Evolutionary conservation across 1,284 basidiomycete species (phyloP).

Genomic region (Rhodotorula mucilaginosa): DNA sequence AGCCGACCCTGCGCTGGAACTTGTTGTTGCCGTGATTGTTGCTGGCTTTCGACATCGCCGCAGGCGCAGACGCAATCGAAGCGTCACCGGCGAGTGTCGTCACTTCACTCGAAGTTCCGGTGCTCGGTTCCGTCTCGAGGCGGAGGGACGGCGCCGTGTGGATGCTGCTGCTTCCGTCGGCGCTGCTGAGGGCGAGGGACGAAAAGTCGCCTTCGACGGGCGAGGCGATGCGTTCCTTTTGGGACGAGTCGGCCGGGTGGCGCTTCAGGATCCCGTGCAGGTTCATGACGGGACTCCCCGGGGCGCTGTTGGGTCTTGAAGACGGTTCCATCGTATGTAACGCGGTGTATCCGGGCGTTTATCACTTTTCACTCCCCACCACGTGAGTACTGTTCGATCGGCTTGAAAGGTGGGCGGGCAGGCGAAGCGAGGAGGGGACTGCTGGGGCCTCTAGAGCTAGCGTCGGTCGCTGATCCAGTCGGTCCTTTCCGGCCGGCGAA

Average conservation of each 20-base stretch:
- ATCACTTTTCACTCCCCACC: too few relatives aligned
- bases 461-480: too few relatives aligned
- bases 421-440: too few relatives aligned
- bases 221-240: background rate
- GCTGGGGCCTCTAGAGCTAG: too few relatives aligned
- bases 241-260: background rate
- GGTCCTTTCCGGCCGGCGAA: too few relatives aligned
- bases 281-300: background rate
- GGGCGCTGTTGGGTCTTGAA: background rate
- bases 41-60: background rate
- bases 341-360: too few relatives aligned
- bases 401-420: too few relatives aligned
- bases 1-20: slow-evolving; percentile 72
- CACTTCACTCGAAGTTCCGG: background rate
- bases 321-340: background rate
- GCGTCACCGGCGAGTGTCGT: background rate
- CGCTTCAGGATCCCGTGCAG: slow-evolving; percentile 5
- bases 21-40: background rate
- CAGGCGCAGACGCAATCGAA: background rate
- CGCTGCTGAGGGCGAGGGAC: background rate
- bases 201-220: slow-evolving; percentile 1
- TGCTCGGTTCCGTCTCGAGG: background rate
- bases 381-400: too few relatives aligned
- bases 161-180: background rate
- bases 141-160: background rate